phyloP scores from a whole-genome alignment of 2,329 filamentous ascomycete genomes.

The Talaromyces albobiverticillius region DNA sequence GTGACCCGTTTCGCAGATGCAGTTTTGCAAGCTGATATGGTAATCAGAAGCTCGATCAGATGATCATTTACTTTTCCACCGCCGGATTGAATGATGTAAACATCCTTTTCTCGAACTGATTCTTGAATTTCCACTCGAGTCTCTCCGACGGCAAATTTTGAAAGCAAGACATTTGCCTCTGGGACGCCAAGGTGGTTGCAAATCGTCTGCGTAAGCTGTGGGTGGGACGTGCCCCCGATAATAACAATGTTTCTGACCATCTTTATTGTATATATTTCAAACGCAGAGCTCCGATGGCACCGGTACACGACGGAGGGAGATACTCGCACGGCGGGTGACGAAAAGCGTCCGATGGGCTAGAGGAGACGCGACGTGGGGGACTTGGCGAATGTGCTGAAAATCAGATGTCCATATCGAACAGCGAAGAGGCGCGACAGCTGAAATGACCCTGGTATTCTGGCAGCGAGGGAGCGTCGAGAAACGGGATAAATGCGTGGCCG shows the following conservation, averaged over 20 bases:
- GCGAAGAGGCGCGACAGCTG: not conserved
- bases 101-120: conserved; percentile 95
- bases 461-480: not conserved
- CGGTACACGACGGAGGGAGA: conserved; percentile 13
- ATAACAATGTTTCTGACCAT: conserved; percentile 97
- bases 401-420: conserved; percentile 7
- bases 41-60: conserved; percentile 94
- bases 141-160: conserved; percentile 93
- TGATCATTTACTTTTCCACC: conserved; percentile 93
- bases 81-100: conserved; percentile 95
- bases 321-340: not conserved
- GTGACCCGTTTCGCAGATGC: conserved; percentile 91
- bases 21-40: conserved; percentile 96
- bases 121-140: conserved; percentile 94
- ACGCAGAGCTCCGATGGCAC: conserved; percentile 12
- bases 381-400: not conserved
- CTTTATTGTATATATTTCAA: conserved; percentile 17
- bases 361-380: not conserved
- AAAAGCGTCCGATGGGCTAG: not conserved
- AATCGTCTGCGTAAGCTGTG: conserved; percentile 78
- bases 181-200: conserved; percentile 86
- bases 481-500: not conserved
- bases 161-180: conserved; percentile 76
- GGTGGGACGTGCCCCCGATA: conserved; percentile 90
- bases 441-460: not conserved